Conservation (phyloP, 2,329 filamentous ascomycete species). For the Volutella citrinella region DNA sequence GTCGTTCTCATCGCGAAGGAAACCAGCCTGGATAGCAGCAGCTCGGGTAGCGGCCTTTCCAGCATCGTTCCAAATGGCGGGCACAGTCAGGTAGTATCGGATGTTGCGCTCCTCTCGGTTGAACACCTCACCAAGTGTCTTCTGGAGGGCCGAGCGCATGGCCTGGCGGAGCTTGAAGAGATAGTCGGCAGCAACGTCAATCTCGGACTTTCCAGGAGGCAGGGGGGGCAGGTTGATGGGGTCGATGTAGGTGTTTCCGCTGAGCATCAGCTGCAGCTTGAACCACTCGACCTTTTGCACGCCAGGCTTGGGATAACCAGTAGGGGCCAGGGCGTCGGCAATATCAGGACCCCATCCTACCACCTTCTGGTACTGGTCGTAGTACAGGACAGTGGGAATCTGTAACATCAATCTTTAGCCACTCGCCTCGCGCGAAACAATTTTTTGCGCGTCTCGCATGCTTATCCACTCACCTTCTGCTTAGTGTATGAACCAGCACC, state of each 20-base stretch:
- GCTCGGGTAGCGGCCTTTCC: conserved; percentile 95
- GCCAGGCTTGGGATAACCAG: conserved; percentile 94
- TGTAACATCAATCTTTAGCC: conserved; percentile 35
- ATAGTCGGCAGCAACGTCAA: conserved; percentile 98
- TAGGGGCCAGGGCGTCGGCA: conserved; percentile 91
- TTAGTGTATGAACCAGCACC: conserved; percentile 97
- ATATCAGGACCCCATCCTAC: conserved; percentile 99
- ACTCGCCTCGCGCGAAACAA: too few relatives aligned
- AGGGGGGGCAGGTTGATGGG: conserved; percentile 97
- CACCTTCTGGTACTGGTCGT: conserved; percentile 98
- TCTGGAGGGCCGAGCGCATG: conserved; percentile 92
- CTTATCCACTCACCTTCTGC: conserved; percentile 85
- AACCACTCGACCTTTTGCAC: conserved; percentile 99
- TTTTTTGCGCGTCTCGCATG: too few relatives aligned
- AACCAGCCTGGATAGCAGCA: conserved; percentile 94
- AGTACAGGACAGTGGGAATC: conserved; percentile 99
- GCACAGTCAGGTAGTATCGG: conserved; percentile 96
- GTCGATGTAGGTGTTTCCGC: conserved; percentile 98
- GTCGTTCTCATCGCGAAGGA: conserved; percentile 95
- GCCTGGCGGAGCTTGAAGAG: conserved; percentile 97
- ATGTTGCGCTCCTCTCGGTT: conserved; percentile 98
- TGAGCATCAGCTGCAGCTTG: conserved; percentile 98
- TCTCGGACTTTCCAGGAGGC: conserved; percentile 96
- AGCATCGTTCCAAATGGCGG: conserved; percentile 98
- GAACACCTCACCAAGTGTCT: conserved; percentile 95